A percentile compares a stretch with the other conserved stretches of the same genome.
These are phyloP conservation scores for Cantharellus cinnabarinus DNA, from an alignment of 768 basidiomycete species.

Conservation along the genomic window DNA sequence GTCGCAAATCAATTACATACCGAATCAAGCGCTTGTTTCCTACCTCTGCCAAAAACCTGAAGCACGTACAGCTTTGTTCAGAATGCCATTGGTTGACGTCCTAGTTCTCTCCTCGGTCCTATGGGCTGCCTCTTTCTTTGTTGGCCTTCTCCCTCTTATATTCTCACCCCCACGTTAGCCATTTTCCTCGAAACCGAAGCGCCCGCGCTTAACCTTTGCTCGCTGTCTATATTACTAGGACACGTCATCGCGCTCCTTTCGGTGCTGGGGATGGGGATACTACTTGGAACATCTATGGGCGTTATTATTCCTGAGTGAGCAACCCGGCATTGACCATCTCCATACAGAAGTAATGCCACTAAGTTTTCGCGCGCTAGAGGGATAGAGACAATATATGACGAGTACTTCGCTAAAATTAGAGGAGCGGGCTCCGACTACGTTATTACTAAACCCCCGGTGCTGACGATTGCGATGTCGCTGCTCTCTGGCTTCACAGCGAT, in stretches of 20 bases:
- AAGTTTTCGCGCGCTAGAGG: constrained; percentile 28
- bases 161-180: constrained; percentile 48
- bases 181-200: background rate
- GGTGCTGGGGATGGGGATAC: constrained; percentile 57
- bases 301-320: constrained; percentile 88
- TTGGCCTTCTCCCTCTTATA: constrained; percentile 57
- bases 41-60: background rate
- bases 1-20: too few species aligned
- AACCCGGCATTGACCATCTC: background rate
- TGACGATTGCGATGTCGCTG: constrained; percentile 40
- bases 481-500: constrained; percentile 34
- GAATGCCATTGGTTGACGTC: constrained; percentile 16
- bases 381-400: constrained; percentile 33
- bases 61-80: background rate
- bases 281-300: constrained; percentile 76
- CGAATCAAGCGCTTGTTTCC: too few species aligned
- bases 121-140: constrained; percentile 27
- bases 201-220: background rate
- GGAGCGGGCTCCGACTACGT: background rate
- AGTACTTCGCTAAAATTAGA: constrained; percentile 16
- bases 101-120: constrained; percentile 17
- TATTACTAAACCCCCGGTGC: constrained; percentile 23
- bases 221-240: constrained; percentile 12
- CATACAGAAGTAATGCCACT: background rate
- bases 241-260: constrained; percentile 27